Conservation (phyloP, 2,329 filamentous ascomycete species). For the Fusarium tjaetaba region DNA sequence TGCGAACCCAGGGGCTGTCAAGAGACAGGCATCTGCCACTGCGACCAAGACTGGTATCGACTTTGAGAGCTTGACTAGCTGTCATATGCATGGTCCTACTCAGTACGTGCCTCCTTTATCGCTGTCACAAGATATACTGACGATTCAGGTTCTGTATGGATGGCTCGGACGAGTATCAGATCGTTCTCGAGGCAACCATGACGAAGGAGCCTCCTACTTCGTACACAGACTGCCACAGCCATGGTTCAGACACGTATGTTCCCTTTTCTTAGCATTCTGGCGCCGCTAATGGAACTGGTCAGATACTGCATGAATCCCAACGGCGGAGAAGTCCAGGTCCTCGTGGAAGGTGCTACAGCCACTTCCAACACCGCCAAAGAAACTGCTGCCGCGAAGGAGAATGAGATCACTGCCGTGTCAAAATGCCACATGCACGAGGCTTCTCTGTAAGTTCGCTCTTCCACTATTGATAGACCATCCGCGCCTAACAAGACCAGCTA, state of each 20-base stretch:
- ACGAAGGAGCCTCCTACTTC: slow-evolving; percentile 33
- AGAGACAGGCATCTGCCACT: slow-evolving; percentile 24
- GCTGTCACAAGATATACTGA: not conserved
- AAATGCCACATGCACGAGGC: slow-evolving; percentile 53
- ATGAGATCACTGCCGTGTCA: slow-evolving; percentile 50
- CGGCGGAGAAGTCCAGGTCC: slow-evolving; percentile 39
- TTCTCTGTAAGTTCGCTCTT: slow-evolving; percentile 46
- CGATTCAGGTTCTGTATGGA: slow-evolving; percentile 34
- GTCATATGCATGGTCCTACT: slow-evolving; percentile 33
- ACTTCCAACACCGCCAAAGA: slow-evolving; percentile 15
- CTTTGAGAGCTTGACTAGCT: slow-evolving; percentile 37
- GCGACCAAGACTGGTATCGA: slow-evolving; percentile 14
- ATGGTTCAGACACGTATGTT: slow-evolving; percentile 31
- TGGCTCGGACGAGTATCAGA: slow-evolving; percentile 34
- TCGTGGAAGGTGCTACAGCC: slow-evolving; percentile 23
- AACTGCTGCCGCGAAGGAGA: slow-evolving; percentile 8
- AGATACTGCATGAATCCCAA: slow-evolving; percentile 42
- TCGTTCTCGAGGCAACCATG: slow-evolving; percentile 28
- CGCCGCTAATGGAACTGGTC: not conserved
- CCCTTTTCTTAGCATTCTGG: rapidly evolving
- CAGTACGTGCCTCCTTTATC: slow-evolving; percentile 8
- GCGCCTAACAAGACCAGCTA: slow-evolving; percentile 38
- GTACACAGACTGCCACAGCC: slow-evolving; percentile 40
- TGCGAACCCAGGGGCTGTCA: slow-evolving; percentile 18
- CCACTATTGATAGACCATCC: rapidly evolving